phyloP scores from a whole-genome alignment of 2,329 filamentous ascomycete genomes.

The Neonectria punicea region DNA sequence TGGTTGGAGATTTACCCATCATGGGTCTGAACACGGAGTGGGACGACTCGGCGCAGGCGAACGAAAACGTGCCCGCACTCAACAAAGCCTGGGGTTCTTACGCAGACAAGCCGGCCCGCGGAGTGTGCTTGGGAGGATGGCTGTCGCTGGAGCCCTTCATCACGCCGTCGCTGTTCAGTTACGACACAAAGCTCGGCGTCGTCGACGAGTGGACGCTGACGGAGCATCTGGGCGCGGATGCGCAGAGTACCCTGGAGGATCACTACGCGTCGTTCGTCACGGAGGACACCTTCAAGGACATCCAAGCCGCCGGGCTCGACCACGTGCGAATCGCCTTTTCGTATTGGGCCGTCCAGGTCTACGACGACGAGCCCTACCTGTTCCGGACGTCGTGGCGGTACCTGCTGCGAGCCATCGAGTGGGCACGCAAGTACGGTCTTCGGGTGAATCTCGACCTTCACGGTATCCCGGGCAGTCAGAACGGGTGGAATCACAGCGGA shows the following conservation, averaged over 20 bases:
- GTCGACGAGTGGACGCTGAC: slow-evolving; percentile 91
- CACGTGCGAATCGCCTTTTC: slow-evolving; percentile 96
- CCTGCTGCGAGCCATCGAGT: slow-evolving; percentile 91
- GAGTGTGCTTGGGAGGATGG: slow-evolving; percentile 95
- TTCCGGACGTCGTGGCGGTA: slow-evolving; percentile 92
- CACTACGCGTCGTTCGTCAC: slow-evolving; percentile 93
- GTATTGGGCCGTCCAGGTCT: slow-evolving; percentile 93
- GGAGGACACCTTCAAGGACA: slow-evolving; percentile 84
- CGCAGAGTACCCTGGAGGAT: slow-evolving; percentile 79
- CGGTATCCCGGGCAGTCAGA: slow-evolving; percentile 91
- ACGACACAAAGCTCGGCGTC: slow-evolving; percentile 71
- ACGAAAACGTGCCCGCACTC: slow-evolving; percentile 81
- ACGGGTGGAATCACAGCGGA: slow-evolving; percentile 98
- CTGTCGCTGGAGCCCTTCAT: slow-evolving; percentile 95
- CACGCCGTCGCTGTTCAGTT: slow-evolving; percentile 87
- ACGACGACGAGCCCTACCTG: slow-evolving; percentile 88
- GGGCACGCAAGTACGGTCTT: slow-evolving; percentile 89
- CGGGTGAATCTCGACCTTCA: slow-evolving; percentile 95
- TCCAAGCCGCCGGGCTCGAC: slow-evolving; percentile 88
- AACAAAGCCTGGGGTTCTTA: slow-evolving; percentile 82
- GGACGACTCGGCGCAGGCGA: slow-evolving; percentile 84
- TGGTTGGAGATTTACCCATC: slow-evolving; percentile 85
- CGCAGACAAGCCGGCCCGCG: slow-evolving; percentile 80
- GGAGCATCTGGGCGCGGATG: slow-evolving; percentile 72
- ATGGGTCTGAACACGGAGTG: slow-evolving; percentile 89